phyloP scores from a whole-genome alignment of 2,329 filamentous ascomycete species.

The Seiridium cupressi region DNA sequence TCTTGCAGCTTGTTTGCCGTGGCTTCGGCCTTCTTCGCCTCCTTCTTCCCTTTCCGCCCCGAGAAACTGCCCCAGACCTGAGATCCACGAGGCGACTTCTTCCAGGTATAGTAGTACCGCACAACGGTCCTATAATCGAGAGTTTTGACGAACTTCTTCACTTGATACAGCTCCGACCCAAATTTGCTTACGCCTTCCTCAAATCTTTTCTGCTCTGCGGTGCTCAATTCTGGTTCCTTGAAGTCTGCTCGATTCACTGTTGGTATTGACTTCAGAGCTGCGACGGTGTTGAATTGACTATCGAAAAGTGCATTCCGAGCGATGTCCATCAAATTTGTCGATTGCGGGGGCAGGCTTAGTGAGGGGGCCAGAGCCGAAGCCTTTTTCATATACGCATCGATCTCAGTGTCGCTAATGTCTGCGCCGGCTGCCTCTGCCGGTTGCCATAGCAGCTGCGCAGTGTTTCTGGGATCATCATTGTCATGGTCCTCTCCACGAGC shows the following conservation, averaged over 20 bases:
- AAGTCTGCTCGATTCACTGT: conserved; percentile 69
- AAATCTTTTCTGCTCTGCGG: conserved; percentile 82
- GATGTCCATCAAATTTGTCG: conserved; percentile 85
- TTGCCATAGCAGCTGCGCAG: conserved; percentile 75
- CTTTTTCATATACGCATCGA: conserved; percentile 75
- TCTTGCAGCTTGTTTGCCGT: conserved; percentile 77
- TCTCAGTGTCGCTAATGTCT: conserved; percentile 50
- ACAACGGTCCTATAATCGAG: conserved; percentile 79
- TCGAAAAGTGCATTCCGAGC: conserved; percentile 72
- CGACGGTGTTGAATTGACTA: conserved; percentile 68
- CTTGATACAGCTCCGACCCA: conserved; percentile 82
- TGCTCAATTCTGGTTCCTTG: conserved; percentile 78
- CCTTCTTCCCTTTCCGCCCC: conserved; percentile 86
- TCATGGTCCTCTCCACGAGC: conserved; percentile 76
- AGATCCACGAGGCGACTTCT: conserved; percentile 82
- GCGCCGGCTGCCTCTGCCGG: conserved; percentile 58
- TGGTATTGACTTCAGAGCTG: conserved; percentile 68
- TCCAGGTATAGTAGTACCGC: conserved; percentile 97
- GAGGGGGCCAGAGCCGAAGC: conserved; percentile 59
- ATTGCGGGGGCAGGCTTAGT: conserved; percentile 66
- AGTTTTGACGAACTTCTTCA: conserved; percentile 83
- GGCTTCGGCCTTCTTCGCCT: conserved; percentile 71
- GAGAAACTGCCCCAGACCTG: conserved; percentile 89
- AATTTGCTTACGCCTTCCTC: conserved; percentile 89
- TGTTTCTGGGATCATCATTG: conserved; percentile 71